Evolutionary conservation across 768 basidiomycete species (phyloP), one percentile per base, ranked within the genome.

Genomic region (Podaxis sp.): DNA sequence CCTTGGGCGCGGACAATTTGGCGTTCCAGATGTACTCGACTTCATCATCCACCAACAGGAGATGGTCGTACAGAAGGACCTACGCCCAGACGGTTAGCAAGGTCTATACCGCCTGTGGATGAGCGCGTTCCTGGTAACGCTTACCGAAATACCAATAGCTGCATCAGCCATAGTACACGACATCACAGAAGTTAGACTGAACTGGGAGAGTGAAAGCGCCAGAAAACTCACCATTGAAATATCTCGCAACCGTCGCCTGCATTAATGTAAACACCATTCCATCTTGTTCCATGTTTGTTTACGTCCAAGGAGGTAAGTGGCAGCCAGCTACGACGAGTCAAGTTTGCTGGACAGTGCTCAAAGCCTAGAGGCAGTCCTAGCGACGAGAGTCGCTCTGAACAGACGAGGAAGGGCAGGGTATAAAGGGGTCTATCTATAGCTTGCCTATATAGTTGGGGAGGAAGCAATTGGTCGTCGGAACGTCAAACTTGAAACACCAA

Each of bases 401-500:
- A 4, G 17, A n/a, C 17, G 40, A n/a, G 17, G 40, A 1, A 15
- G n/a, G 30, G 30, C 30, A 33, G 30, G 30, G 30, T 44, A 15
- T n/a, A 44, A 44, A 44, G 15, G 13, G 13, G 42, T 19, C 42
- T 44, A 19, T 44, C 15, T 30, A 30, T 30, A 30, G 28, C 28
- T 24, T 36, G 33, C 49, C 46, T 59, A 59, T 59, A 59, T 59
- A 59, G 4, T 30, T 51, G 33, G 15, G 49, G 39, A 38, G 49
- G 12, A n/a, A 51, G 49, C 49, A 24, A 12, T 19, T 28, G 44
- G 57, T 51, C 46, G 36, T 59, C 33, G 22, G 42, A 52, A 59
- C 39, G 58, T 59, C 58, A 52, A 59, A 59, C 48, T 33, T 59
- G 58, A 59, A 59, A 59, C 58, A 52, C 58, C 49, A n/a, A n/a